Evolutionary conservation across 2,329 filamentous ascomycete genomes (phyloP).

Genomic region (Monosporascus sp.): DNA sequence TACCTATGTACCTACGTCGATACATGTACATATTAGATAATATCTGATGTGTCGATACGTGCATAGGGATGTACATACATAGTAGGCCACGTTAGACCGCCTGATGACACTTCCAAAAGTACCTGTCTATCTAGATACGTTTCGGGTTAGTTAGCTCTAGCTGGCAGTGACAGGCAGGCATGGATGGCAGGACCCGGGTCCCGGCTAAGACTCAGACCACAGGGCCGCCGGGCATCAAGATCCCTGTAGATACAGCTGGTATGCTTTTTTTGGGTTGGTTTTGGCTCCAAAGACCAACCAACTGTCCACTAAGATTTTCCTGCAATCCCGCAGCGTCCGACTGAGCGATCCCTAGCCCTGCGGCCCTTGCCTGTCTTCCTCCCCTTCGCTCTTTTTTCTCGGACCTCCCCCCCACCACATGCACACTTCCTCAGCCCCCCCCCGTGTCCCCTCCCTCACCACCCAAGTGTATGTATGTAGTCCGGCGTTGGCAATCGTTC

Average conservation of each 20-base stretch:
- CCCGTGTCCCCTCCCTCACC: slow-evolving; percentile 13
- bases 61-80: too few relatives aligned
- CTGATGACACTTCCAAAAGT: too few relatives aligned
- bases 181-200: neutral
- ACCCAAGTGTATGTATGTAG: slow-evolving; percentile 1
- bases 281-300: neutral
- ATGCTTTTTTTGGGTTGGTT: neutral
- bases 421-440: neutral
- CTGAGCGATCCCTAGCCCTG: neutral
- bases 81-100: too few relatives aligned
- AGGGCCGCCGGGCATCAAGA: neutral
- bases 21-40: too few relatives aligned
- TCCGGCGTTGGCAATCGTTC: slow-evolving; percentile 4
- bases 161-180: neutral
- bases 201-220: neutral
- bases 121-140: neutral
- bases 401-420: neutral
- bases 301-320: neutral
- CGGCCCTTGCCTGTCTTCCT: neutral
- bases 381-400: neutral
- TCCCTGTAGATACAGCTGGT: neutral
- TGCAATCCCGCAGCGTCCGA: neutral
- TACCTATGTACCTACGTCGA: too few relatives aligned
- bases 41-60: too few relatives aligned
- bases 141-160: neutral